Evolutionary conservation across 495 filamentous ascomycete genomes (phyloP), one percentile per base, ranked within the genome.

Genomic region (Penicillium ochrochloron): DNA sequence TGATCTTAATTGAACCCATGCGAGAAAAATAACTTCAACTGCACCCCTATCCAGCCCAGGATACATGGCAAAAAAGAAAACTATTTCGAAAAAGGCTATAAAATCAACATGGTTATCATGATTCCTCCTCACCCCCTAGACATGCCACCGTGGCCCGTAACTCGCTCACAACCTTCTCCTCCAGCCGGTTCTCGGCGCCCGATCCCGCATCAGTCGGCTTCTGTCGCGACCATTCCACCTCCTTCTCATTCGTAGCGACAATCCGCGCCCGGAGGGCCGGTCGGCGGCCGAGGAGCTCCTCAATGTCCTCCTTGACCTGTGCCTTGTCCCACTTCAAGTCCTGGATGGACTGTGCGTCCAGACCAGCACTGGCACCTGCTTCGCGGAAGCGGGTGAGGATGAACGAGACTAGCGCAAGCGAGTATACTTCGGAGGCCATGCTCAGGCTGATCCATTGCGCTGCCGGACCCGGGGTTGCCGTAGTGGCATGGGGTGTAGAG

Each of bases 401-500:
- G 35, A 82, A 80, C 1, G 84, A 84, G 60, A 97, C 83, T 35
- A 96, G 82, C 12, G 91, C 86, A 1, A 97, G 83, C 1, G 86
- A 89, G 69, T 94, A 90, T 6, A 88, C 84, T 77, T 97, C 93
- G 0, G 86, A 86, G 33, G 88, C 85, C 67, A 90, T 86, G 55
- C 86, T 80, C 1, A 94, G 83, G 31, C 88, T 88, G 59, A 97
- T 85, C 65, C 81, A 84, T 34, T 74, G 78, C 35, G 70, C 58
- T 15, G 73, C 62, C 9, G 81, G 75, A 53, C 64, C 74, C 5
- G 77, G 70, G n/a, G 74, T 63, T 19, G 66, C 63, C 37, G 64
- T 61, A 6, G 51, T 54, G 5, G 77, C 65, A 23, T 77, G 74
- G 17, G 80, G 83, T 11, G 83, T 79, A 34, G 82, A 80, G 66